Conservation (phyloP, 1,284 basidiomycete species). For the Malassezia vespertilionis region DNA sequence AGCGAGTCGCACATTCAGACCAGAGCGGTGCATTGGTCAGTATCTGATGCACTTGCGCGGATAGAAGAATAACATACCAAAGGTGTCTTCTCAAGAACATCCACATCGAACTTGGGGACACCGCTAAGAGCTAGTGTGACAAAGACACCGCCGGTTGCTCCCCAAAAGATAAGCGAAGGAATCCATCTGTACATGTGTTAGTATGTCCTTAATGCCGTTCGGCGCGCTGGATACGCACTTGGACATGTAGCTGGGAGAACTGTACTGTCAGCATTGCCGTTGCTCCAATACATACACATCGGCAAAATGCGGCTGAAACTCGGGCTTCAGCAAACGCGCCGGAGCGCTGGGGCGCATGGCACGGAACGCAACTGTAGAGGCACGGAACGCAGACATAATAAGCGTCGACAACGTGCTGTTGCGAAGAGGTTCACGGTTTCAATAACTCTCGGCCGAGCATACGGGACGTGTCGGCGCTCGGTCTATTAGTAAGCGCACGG, state of each 20-base stretch:
- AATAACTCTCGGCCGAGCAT: too few relatives aligned
- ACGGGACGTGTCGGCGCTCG: too few relatives aligned
- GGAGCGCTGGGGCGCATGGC: constrained; percentile 13
- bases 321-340: constrained; percentile 3
- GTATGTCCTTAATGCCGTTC: background rate
- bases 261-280: background rate
- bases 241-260: constrained; percentile 9
- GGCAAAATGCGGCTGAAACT: constrained; percentile 15
- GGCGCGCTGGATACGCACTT: constrained; percentile 3
- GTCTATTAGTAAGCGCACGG: too few relatives aligned
- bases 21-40: background rate
- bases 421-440: too few relatives aligned
- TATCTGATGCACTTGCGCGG: background rate
- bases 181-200: constrained; percentile 14
- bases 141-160: constrained; percentile 5
- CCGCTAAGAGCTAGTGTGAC: constrained; percentile 14
- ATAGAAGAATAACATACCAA: constrained; percentile 13
- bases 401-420: background rate
- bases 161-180: constrained; percentile 16
- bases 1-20: background rate
- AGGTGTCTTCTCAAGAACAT: constrained; percentile 16
- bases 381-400: constrained; percentile 16
- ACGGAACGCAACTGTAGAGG: constrained; percentile 4
- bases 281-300: constrained; percentile 8
- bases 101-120: constrained; percentile 14